A percentile compares a stretch with the other conserved stretches of the same genome.
Evolutionary conservation across 768 basidiomycete genomes (phyloP).

Genomic region (Tricholoma hemisulphureum): DNA sequence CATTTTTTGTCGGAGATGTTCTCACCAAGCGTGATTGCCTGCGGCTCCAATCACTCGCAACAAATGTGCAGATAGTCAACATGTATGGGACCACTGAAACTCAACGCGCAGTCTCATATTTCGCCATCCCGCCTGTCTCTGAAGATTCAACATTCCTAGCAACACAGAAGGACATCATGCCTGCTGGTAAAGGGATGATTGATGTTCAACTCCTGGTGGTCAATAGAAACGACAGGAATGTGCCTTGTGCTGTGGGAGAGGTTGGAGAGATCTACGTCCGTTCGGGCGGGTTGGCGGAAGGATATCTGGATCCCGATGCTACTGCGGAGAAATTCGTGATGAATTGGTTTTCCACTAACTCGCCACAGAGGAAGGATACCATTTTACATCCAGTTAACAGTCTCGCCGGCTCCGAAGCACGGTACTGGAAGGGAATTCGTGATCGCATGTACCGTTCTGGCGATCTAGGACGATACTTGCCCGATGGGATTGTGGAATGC

Average conservation of each 20-base stretch:
- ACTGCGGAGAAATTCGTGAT: conserved; percentile 88
- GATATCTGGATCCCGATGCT: conserved; percentile 82
- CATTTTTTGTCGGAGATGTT: conserved; percentile 99
- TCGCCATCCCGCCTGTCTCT: conserved; percentile 81
- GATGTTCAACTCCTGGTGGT: conserved; percentile 97
- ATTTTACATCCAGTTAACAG: conserved; percentile 58
- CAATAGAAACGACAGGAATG: conserved; percentile 79
- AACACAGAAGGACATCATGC: conserved; percentile 96
- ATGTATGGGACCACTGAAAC: conserved; percentile 99
- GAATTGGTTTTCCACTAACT: conserved; percentile 80
- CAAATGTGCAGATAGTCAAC: conserved; percentile 93
- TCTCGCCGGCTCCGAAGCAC: conserved; percentile 67
- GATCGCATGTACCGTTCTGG: conserved; percentile 98
- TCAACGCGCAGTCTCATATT: conserved; percentile 97
- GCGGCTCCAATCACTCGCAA: conserved; percentile 87
- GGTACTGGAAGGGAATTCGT: conserved; percentile 91
- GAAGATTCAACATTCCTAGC: conserved; percentile 87
- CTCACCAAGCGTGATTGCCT: conserved; percentile 97
- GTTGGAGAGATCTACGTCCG: conserved; percentile 99
- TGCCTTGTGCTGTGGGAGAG: conserved; percentile 92
- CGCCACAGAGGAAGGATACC: conserved; percentile 61
- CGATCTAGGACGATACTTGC: conserved; percentile 91
- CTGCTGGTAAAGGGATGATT: conserved; percentile 95
- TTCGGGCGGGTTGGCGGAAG: conserved; percentile 92
- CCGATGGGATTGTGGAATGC: conserved; percentile 92